Base-by-base conservation (phyloP, 1,139 yeast genomes). In the Lodderomyces margitis region DNA sequence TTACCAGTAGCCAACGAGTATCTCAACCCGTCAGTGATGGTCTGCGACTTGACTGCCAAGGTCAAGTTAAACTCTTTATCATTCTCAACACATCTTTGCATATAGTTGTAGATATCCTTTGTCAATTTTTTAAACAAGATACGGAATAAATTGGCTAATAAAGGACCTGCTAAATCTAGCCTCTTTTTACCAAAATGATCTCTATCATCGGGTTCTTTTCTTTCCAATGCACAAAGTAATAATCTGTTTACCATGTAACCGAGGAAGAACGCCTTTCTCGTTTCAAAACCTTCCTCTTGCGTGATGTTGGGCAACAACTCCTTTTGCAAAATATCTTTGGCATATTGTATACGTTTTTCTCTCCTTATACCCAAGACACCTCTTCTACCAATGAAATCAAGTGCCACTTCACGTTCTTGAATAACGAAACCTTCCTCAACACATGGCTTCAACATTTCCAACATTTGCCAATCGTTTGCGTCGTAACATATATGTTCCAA, bases 101-200 rank as follows among this genome's bases (percentile, higher is more conserved):
- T 92, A 66, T 91, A 92, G 66, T 95, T 84, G 73, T 87, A 89
- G 58, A 92, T 92, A 63, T 92, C 99, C 57, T 87, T 84, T 12
- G 98, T 87, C 53, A 92, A 77, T 62, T 94, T 92, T 68, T 89
- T 87, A 77, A 92, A 92, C 52, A 92, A 75, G 59, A 92, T 83
- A 67, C 98, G 81, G 83, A 92, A 92, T 63, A 92, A 80, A 64
- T 87, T 88, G 46, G 98, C 98, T 59, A 94, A 78, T 61, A 92
- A 75, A 34, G 98, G 98, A 57, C 99, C 99, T 40, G 98, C 98
- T 64, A 92, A 80, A 74, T 92, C 99, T 65, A 92, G 80, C 68
- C 99, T 83, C 71, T 92, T 92, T 65, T 89, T 92, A 64, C 99
- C 99, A 64, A 92, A 94, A 69, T 92, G 98, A 74, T 92, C 99